These are phyloP conservation scores for Lizonia empirigonia DNA, from an alignment of 2,329 filamentous ascomycete species.

Conservation along the genomic window DNA sequence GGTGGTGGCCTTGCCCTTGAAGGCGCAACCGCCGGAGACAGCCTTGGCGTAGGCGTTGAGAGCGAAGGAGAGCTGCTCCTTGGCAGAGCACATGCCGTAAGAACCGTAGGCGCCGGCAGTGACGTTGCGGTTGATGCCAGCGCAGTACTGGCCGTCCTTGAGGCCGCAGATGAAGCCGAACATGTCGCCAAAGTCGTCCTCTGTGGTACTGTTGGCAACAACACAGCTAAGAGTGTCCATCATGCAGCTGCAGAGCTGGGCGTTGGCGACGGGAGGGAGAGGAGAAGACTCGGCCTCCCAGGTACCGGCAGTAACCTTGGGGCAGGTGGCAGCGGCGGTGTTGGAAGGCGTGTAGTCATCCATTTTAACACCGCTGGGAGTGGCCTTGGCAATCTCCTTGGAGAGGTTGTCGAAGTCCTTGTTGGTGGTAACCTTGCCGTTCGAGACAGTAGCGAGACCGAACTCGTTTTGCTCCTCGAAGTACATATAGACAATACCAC, in stretches of 20 bases:
- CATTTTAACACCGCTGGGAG: conserved; percentile 69
- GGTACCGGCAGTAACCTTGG: conserved; percentile 59
- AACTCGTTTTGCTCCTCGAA: conserved; percentile 91
- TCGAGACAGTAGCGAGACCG: conserved; percentile 71
- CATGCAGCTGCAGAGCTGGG: conserved; percentile 85
- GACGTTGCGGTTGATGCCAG: conserved; percentile 70
- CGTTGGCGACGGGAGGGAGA: conserved; percentile 83
- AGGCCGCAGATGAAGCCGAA: conserved; percentile 76
- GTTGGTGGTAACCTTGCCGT: conserved; percentile 64
- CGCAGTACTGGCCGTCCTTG: conserved; percentile 61
- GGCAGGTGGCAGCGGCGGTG: conserved; percentile 72
- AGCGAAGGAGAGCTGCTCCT: conserved; percentile 74
- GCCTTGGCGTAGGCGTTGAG: conserved; percentile 68
- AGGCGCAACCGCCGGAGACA: conserved; percentile 68
- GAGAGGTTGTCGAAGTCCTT: conserved; percentile 66
- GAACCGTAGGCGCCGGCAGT: conserved; percentile 73
- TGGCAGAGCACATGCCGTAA: conserved; percentile 75
- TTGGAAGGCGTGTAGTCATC: conserved; percentile 75
- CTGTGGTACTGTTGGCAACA: conserved; percentile 61
- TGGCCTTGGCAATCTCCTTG: conserved; percentile 69
- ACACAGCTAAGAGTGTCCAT: conserved; percentile 72
- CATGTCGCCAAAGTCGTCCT: conserved; percentile 66
- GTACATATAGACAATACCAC: conserved; percentile 99
- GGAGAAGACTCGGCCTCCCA: conserved; percentile 72
- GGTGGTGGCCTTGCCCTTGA: conserved; percentile 68